Percentiles rank a stretch among this genome's conserved stretches.
Evolutionary conservation across 1,139 yeast genomes (phyloP).

Genomic region (Zygoascus sp.): DNA sequence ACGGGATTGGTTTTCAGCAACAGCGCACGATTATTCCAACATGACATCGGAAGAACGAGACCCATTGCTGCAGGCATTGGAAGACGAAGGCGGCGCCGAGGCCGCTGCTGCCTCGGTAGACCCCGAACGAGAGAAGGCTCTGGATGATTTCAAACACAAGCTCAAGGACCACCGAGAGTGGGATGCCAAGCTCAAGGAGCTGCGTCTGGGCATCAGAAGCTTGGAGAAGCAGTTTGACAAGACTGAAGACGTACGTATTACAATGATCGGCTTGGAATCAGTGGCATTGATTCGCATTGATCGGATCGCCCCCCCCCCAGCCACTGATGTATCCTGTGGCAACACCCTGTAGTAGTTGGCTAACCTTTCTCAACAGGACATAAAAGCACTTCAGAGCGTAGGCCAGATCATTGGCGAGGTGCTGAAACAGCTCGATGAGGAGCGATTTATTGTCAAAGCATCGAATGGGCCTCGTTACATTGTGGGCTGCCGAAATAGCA

Average conservation of each 20-base stretch:
- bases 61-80: constrained; percentile 33
- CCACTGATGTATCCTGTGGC: constrained; percentile 2
- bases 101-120: constrained; percentile 38
- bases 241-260: constrained; percentile 62
- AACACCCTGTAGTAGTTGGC: neutral
- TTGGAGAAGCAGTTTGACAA: constrained; percentile 81
- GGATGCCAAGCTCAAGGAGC: constrained; percentile 85
- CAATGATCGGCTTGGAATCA: neutral
- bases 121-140: constrained; percentile 75
- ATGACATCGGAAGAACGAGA: constrained; percentile 27
- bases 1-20: no score
- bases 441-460: constrained; percentile 91
- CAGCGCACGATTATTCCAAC: neutral
- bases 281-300: neutral
- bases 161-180: constrained; percentile 90
- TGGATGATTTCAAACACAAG: constrained; percentile 76
- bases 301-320: no score
- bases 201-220: constrained; percentile 78
- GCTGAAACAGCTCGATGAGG: constrained; percentile 91
- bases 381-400: constrained; percentile 93
- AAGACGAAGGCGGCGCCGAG: constrained; percentile 26
- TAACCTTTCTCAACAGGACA: constrained; percentile 45
- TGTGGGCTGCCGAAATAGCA: constrained; percentile 94
- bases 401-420: constrained; percentile 99
- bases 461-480: constrained; percentile 97